Evolutionary conservation across 2,329 filamentous ascomycete genomes (phyloP), one percentile per base, ranked within the genome.

Genomic region (Raffaelea deltoideospora): DNA sequence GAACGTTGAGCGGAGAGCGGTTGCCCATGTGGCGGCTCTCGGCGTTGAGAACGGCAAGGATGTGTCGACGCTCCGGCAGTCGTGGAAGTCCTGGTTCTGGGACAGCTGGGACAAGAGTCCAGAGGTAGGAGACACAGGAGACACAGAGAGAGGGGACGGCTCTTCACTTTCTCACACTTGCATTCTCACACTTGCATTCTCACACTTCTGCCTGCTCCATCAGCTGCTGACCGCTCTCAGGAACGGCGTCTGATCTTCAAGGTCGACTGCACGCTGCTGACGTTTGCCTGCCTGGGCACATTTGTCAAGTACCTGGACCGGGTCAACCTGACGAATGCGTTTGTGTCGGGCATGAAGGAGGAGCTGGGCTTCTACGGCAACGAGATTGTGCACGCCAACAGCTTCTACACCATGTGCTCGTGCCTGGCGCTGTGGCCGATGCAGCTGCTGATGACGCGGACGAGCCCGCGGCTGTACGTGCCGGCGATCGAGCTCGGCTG

Each of bases 331-430:
- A 59, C 53, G 40, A 60, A 53, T 29, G 63, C 63, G 4, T 65
- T 61, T 38, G 59, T 64, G 0, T 60, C 58, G 0, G 63, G 62
- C 1, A 63, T 65, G 61, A 56, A 63, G 32, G 56, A 61, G 37
- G 58, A 62, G 36, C 35, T 61, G 20, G 43, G 43, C 0, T 51
- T 64, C 17, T 50, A 57, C 22, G 59, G 56, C 5, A 63, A 64
- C 31, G 46, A 64, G 41, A 47, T 58, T 37, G 58, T 58, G 42
- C 54, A 56, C 39, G 50, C 56, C 29, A 38, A 36, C 6, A 32
- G 42, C 23, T 40, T 39, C 26, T 60, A 53, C 52, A 59, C 55
- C 1, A 51, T 57, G 3, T 57, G 57, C 34, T 59, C 33, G 53
- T 60, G n/a, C 38, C 58, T 13, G 56, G 56, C 5, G 52, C 29